Evolutionary conservation across 2,329 filamentous ascomycete species (phyloP).

Genomic region (Biscogniauxia mediterranea): DNA sequence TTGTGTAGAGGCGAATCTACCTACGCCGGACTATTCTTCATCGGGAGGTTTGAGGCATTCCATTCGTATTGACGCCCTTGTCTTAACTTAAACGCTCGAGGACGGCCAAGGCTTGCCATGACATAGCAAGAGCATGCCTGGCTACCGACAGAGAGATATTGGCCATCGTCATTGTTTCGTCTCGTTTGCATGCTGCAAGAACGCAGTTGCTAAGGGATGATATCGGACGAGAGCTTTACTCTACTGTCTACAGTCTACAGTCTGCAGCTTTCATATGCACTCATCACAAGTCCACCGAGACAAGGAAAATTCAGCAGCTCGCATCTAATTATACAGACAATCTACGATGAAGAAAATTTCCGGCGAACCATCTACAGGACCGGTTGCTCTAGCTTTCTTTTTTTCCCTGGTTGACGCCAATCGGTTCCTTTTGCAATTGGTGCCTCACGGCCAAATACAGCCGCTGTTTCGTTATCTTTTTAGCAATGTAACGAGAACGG

Average conservation of each 20-base stretch:
- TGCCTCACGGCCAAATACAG: conserved; percentile 3
- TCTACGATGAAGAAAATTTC: conserved; percentile 8
- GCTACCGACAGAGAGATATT: background rate
- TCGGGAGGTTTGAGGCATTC: background rate
- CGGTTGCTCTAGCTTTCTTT: background rate
- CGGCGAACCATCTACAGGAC: conserved; percentile 1
- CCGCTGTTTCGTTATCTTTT: background rate
- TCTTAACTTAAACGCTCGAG: background rate
- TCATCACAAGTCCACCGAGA: conserved; percentile 14
- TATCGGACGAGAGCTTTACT: background rate
- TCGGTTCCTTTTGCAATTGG: background rate
- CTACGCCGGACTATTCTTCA: background rate
- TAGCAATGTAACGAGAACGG: conserved; percentile 7
- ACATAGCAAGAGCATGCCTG: background rate
- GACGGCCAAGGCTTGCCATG: background rate
- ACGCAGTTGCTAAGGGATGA: background rate
- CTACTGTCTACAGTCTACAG: background rate
- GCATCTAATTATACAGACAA: conserved; percentile 2
- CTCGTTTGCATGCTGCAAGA: background rate
- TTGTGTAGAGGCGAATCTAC: background rate
- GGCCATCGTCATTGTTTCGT: background rate
- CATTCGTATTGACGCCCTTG: background rate
- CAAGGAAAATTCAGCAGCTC: conserved; percentile 6
- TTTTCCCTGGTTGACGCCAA: background rate
- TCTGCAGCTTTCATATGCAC: conserved; percentile 1